These are phyloP conservation scores for Linnemannia schmuckeri DNA, from an alignment of 192 early-diverging fungal genomes.

Conservation along the genomic window DNA sequence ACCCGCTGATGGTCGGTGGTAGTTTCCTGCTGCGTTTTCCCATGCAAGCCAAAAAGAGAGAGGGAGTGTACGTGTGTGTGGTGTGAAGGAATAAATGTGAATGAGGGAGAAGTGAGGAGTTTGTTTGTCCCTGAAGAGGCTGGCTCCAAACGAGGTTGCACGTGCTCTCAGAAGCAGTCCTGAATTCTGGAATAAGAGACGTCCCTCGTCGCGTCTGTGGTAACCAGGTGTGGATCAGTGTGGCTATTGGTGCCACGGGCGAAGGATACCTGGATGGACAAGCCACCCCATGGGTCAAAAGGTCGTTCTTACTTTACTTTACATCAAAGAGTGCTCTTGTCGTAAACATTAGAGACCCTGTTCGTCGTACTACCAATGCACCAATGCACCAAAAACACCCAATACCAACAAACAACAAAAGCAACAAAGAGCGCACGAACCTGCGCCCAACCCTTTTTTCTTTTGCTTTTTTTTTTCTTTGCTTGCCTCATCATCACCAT, in stretches of 20 bases:
- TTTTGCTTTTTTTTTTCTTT: neutral
- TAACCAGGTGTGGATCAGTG: too few species aligned
- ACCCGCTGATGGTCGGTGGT: neutral
- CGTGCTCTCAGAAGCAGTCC: too few species aligned
- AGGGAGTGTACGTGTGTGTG: neutral
- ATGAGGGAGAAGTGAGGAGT: neutral
- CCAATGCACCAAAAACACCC: neutral
- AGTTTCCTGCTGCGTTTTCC: conserved; percentile 2
- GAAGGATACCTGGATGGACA: neutral
- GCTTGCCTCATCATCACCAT: neutral
- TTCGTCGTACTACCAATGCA: neutral
- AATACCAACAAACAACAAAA: neutral
- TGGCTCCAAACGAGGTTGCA: too few species aligned
- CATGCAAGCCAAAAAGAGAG: neutral
- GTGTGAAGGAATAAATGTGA: neutral
- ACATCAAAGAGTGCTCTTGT: too few species aligned
- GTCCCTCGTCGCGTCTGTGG: too few species aligned
- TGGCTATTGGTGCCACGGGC: too few species aligned
- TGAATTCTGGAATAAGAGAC: too few species aligned
- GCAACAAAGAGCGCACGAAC: neutral
- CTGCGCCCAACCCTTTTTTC: neutral
- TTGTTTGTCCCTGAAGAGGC: neutral
- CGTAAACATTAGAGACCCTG: neutral
- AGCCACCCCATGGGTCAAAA: too few species aligned
- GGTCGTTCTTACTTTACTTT: too few species aligned